phyloP scores from a whole-genome alignment of 139 green algal genomes.

The Asterochloris erici region DNA sequence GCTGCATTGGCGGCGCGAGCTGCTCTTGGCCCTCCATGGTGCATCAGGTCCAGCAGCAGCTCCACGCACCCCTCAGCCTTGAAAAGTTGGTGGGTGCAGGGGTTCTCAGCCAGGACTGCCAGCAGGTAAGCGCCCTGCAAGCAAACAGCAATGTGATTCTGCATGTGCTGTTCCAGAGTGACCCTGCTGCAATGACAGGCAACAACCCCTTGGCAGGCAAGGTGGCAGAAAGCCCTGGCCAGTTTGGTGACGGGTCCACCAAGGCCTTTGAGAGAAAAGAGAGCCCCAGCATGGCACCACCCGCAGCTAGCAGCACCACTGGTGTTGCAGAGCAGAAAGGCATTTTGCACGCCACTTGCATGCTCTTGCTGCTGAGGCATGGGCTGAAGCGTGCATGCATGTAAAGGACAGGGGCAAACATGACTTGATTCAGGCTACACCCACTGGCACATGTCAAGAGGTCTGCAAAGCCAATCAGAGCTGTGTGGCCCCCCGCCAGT shows the following conservation, averaged over 20 bases:
- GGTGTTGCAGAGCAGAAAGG: background rate
- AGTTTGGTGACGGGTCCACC: background rate
- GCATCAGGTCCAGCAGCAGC: slow-evolving; percentile 1
- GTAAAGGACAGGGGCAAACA: no score
- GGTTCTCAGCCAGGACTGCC: slow-evolving; percentile 9
- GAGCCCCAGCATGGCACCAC: background rate
- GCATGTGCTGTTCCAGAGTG: background rate
- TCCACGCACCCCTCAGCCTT: background rate
- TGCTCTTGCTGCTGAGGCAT: no score
- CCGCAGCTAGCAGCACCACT: background rate
- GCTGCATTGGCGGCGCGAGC: slow-evolving; percentile 7
- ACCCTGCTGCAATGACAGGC: background rate
- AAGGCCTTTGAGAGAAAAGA: background rate
- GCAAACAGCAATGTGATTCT: background rate
- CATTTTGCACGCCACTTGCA: background rate
- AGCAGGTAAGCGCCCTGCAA: slow-evolving; percentile 3
- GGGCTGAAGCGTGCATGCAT: no score
- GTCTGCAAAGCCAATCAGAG: no score
- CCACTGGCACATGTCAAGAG: no score
- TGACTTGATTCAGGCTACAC: no score
- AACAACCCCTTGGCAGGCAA: background rate
- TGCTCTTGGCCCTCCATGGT: background rate
- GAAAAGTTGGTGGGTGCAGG: slow-evolving; percentile 10
- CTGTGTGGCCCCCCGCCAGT: no score
- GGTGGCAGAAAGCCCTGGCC: background rate